Base-by-base conservation (phyloP, 208 protist genomes). In the Porcisia hertigi region DNA sequence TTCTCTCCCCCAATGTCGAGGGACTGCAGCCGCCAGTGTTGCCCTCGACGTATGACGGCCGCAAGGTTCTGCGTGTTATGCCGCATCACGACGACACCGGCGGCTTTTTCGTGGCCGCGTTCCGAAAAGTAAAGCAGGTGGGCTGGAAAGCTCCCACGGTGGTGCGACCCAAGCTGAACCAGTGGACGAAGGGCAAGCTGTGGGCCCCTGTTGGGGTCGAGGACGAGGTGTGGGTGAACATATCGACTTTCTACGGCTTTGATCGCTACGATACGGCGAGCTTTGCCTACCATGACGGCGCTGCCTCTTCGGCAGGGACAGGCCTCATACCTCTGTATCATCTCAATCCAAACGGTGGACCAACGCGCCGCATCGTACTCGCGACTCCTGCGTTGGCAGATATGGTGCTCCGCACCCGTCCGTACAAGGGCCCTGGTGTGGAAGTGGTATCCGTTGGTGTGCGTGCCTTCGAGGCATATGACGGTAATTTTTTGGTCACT, bases 361-460 rank as follows among this genome's bases (percentile, higher is more conserved):
- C 89, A 1, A 73, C 73, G 25, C 87, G 91, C 18, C 92, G 94
- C 63, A 96, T 97, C 69, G 90, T 94, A n/a, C 82, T 97, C 58
- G 76, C 82, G n/a, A 97, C 92, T 18, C 79, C 71, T 20, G 92
- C 84, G 45, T 69, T 91, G 7, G 91, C 88, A 1, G 73, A 88
- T 34, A 88, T 93, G 85, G 71, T 97, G 23, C 89, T 96, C 72
- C 75, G 82, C 52, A 93, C 87, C 1, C 81, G 82, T 12, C 92
- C 91, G 6, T 97, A 93, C 86, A 97, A 97, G 76, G 94, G 94
- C 5, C 94, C 94, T 47, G 94, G 94, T 12, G 89, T 97, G n/a
- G 92, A 97, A 82, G 80, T 97, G 63, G 88, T 97, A 55, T 87
- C 90, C 11, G 87, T 88, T 25, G 94, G 94, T 53, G 84, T 89